Evolutionary conservation across 2,329 filamentous ascomycete genomes (phyloP).

Genomic region (Phoma sp.): DNA sequence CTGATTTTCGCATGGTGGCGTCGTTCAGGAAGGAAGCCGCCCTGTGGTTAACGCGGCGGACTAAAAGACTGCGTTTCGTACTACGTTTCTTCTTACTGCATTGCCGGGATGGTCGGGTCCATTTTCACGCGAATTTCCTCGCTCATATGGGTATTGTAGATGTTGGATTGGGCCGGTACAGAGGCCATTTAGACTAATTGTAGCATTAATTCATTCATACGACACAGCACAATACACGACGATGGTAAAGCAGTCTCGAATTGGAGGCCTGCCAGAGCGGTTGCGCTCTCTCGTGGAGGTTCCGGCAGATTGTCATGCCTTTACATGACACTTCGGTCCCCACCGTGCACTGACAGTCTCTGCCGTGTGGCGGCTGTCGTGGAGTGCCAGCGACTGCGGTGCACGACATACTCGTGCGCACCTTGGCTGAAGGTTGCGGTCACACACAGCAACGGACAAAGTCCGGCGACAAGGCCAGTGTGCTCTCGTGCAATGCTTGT

Average conservation of each 20-base stretch:
- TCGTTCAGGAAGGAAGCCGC: slow-evolving; percentile 32
- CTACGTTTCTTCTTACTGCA: slow-evolving; percentile 36
- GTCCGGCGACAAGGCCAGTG: slow-evolving; percentile 2
- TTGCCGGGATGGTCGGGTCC: slow-evolving; percentile 27
- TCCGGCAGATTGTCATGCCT: slow-evolving; percentile 11
- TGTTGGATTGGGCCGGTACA: slow-evolving; percentile 12
- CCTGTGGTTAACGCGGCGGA: slow-evolving; percentile 26
- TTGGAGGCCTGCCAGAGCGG: no score
- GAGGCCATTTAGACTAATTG: slow-evolving; percentile 17
- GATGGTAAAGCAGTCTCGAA: no score
- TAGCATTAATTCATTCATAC: slow-evolving; percentile 14
- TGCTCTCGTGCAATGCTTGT: slow-evolving; percentile 14
- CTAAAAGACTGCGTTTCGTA: slow-evolving; percentile 38
- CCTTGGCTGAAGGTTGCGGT: slow-evolving; percentile 9
- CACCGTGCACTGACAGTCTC: slow-evolving; percentile 6
- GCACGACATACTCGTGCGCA: slow-evolving; percentile 17
- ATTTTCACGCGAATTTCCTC: slow-evolving; percentile 8
- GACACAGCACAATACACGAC: neutral
- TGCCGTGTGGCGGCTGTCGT: slow-evolving; percentile 28
- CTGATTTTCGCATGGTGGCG: slow-evolving; percentile 41
- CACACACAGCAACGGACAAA: slow-evolving; percentile 9
- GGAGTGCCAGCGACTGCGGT: slow-evolving; percentile 29
- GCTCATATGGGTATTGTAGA: slow-evolving; percentile 19
- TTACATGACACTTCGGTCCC: slow-evolving; percentile 15
- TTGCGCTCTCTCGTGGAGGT: neutral